Percentiles rank a stretch among this genome's conserved stretches.
Conservation (phyloP, 352 stramenopile species). For the Stramenopiles sp. region DNA sequence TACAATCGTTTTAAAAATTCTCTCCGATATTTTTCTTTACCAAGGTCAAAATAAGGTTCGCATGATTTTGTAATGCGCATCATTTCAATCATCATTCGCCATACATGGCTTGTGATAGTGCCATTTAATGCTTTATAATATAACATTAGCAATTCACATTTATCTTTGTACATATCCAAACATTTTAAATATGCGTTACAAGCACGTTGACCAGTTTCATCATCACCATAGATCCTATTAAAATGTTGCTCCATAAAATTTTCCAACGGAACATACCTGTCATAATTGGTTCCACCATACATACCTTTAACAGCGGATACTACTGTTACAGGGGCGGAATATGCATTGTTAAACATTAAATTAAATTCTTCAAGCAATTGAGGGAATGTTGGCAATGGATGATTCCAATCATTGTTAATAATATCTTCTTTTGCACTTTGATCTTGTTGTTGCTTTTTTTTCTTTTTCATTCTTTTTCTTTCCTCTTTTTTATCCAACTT, state of each 20-base stretch:
- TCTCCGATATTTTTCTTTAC: neutral
- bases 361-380: neutral
- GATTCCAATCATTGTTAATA: neutral
- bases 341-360: neutral
- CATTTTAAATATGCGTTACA: neutral
- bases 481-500: neutral
- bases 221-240: neutral
- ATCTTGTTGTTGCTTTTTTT: neutral
- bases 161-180: neutral
- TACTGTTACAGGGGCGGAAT: neutral
- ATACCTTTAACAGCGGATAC: neutral
- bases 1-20: neutral
- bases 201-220: neutral
- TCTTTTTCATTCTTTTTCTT: neutral
- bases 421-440: neutral
- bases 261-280: neutral
- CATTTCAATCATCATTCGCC: neutral
- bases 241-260: conserved; percentile 2
- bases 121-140: neutral
- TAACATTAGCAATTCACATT: neutral
- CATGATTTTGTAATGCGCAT: neutral
- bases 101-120: neutral
- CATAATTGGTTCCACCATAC: neutral
- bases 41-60: neutral
- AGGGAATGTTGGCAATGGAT: neutral